phyloP scores from a whole-genome alignment of 2,329 filamentous ascomycete genomes.

The Stachybotrys chartarum region DNA sequence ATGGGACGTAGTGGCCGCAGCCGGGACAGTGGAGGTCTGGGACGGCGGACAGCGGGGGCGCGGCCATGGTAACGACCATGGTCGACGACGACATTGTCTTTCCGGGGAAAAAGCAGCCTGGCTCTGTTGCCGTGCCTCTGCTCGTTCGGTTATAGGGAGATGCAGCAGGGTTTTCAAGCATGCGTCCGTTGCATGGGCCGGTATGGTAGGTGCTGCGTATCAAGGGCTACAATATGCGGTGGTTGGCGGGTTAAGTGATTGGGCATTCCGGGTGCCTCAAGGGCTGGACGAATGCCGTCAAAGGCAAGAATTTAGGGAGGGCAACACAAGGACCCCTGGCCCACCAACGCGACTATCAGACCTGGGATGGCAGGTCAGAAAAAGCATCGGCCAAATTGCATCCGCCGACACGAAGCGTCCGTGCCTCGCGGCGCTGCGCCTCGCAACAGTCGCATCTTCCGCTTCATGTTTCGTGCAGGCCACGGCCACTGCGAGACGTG shows the following conservation, averaged over 20 bases:
- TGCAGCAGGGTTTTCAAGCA: too few species aligned
- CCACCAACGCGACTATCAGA: not conserved
- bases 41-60: conserved; percentile 15
- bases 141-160: too few species aligned
- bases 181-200: too few species aligned
- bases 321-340: not conserved
- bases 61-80: conserved; percentile 28
- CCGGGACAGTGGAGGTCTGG: conserved; percentile 37
- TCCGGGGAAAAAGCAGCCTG: not conserved
- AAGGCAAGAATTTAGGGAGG: not conserved
- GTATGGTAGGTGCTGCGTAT: not conserved
- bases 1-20: conserved; percentile 37
- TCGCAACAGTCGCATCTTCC: not conserved
- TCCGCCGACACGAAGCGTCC: not conserved
- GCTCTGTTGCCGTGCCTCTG: not conserved
- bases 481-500: too few species aligned
- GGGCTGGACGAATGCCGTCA: not conserved
- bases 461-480: not conserved
- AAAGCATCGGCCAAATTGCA: not conserved
- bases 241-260: not conserved
- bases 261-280: too few species aligned
- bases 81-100: conserved; percentile 15
- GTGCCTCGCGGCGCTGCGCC: not conserved
- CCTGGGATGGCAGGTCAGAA: not conserved
- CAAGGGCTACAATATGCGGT: not conserved